Conservation (phyloP, 1,139 yeast species). For the Hyphopichia pseudoburtonii region DNA sequence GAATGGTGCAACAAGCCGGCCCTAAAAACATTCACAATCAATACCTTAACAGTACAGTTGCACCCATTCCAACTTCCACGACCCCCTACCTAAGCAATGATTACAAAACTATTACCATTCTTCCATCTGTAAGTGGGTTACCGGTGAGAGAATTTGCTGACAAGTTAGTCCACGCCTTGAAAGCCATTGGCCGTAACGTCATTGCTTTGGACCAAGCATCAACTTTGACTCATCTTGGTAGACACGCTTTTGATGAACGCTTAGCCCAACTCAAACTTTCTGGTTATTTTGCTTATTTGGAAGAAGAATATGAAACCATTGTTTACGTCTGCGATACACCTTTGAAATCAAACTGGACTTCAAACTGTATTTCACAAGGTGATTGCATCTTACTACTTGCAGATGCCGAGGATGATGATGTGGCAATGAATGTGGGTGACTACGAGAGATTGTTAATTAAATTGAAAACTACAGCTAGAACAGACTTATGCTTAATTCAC, state of each 20-base stretch:
- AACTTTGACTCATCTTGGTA: conserved; percentile 76
- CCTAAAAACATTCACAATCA: conserved; percentile 2
- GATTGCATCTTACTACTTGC: conserved; percentile 80
- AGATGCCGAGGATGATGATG: conserved; percentile 61
- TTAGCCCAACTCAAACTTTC: conserved; percentile 80
- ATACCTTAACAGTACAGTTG: conserved; percentile 12
- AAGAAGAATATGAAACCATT: conserved; percentile 83
- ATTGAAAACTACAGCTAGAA: conserved; percentile 80
- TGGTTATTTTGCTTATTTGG: conserved; percentile 88
- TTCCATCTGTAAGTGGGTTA: conserved; percentile 76
- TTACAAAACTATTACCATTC: conserved; percentile 78
- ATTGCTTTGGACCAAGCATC: conserved; percentile 81
- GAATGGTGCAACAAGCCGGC: conserved; percentile 36
- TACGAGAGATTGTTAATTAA: conserved; percentile 76
- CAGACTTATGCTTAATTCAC: conserved; percentile 83
- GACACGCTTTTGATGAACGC: conserved; percentile 85
- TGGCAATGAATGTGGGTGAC: conserved; percentile 76
- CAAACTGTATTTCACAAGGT: conserved; percentile 90
- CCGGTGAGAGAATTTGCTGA: conserved; percentile 87
- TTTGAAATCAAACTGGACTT: conserved; percentile 84
- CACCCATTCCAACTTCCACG: conserved; percentile 26
- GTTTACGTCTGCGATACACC: conserved; percentile 87
- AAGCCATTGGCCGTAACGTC: conserved; percentile 70
- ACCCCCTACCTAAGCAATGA: conserved; percentile 39
- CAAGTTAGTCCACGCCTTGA: conserved; percentile 66